These are phyloP conservation scores for Phytopythium helicoides DNA, from an alignment of 352 stramenopile genomes.

Conservation along the genomic window DNA sequence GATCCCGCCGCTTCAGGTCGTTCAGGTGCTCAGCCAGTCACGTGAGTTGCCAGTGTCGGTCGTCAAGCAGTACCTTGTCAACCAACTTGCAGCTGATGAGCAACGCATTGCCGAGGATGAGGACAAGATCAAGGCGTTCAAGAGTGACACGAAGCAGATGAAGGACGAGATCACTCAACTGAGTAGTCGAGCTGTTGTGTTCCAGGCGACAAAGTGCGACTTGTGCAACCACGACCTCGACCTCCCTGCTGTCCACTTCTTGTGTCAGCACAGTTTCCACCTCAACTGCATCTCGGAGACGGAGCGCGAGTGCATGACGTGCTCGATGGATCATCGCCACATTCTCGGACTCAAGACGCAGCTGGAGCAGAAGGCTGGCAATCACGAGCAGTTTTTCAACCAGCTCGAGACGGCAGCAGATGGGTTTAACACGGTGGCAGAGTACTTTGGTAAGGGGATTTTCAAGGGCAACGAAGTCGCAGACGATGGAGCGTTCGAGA, in stretches of 20 bases:
- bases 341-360: constrained; percentile 86
- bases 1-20: constrained; percentile 83
- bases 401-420: constrained; percentile 87
- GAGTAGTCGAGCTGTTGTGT: constrained; percentile 84
- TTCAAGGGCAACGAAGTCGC: constrained; percentile 83
- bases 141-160: constrained; percentile 88
- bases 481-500: constrained; percentile 65
- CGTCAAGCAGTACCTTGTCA: constrained; percentile 86
- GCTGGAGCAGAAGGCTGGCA: constrained; percentile 83
- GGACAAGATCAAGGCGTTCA: constrained; percentile 87
- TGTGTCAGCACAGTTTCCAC: constrained; percentile 91
- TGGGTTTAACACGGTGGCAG: constrained; percentile 87
- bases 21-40: constrained; percentile 83
- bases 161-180: constrained; percentile 85
- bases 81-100: constrained; percentile 75
- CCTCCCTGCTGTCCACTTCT: constrained; percentile 89
- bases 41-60: constrained; percentile 78
- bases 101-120: constrained; percentile 83
- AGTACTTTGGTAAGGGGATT: constrained; percentile 93
- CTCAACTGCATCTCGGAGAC: constrained; percentile 90
- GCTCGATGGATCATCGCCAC: constrained; percentile 82
- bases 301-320: constrained; percentile 87
- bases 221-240: constrained; percentile 89
- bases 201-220: constrained; percentile 90
- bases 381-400: constrained; percentile 94